Percentiles rank a stretch among this genome's conserved stretches.
These are phyloP conservation scores for Lactarius tabidus DNA, from an alignment of 768 basidiomycete genomes.

Conservation along the genomic window DNA sequence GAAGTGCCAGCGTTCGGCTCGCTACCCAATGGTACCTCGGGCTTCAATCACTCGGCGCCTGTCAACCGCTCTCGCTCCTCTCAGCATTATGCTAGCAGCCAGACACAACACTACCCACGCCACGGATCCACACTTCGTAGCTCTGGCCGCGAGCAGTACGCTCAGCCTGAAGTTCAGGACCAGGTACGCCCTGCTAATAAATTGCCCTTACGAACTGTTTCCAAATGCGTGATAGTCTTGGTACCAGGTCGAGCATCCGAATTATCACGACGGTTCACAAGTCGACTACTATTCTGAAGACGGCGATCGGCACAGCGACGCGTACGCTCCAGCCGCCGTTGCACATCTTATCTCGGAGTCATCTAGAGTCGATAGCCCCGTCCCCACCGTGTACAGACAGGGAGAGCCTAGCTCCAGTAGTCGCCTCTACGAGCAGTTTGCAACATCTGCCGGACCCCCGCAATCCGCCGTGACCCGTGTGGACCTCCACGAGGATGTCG, in stretches of 20 bases:
- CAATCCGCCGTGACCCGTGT: conserved; percentile 13
- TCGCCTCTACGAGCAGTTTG: conserved; percentile 25
- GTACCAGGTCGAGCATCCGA: conserved; percentile 16
- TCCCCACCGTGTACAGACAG: conserved; percentile 23
- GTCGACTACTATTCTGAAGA: conserved; percentile 21
- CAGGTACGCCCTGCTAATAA: conserved; percentile 7
- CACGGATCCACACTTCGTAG: not conserved
- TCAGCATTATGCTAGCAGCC: not conserved
- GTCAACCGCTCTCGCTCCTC: not conserved
- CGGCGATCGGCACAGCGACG: conserved; percentile 10
- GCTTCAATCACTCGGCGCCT: not conserved
- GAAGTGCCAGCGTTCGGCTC: not conserved
- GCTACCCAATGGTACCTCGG: not conserved
- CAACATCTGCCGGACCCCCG: not conserved
- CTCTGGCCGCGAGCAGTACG: conserved; percentile 1
- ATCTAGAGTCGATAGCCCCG: conserved; percentile 16
- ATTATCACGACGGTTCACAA: not conserved
- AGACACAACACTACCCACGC: conserved; percentile 6
- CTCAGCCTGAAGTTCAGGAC: conserved; percentile 6
- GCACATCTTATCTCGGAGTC: conserved; percentile 15
- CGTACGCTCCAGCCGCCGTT: not conserved
- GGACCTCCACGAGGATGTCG: conserved; percentile 14
- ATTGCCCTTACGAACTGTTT: too few species aligned
- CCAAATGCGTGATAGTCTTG: conserved; percentile 17
- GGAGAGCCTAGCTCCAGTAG: not conserved